Base-by-base conservation (phyloP, 495 filamentous ascomycete species). In the Aspergillus cavernicola region DNA sequence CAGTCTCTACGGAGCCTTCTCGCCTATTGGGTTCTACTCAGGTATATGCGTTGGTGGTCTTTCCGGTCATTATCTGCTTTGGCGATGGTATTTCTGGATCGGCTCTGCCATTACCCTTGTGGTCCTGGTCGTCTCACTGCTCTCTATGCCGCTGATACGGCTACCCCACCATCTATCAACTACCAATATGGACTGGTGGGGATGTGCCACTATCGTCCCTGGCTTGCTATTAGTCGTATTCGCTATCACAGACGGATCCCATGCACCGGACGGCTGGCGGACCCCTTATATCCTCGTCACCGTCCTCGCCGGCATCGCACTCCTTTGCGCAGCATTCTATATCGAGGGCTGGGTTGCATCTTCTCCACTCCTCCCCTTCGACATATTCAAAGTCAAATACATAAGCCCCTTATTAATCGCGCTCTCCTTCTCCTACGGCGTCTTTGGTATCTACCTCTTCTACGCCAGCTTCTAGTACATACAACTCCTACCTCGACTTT, bases 401-500 rank as follows among this genome's bases (percentile, higher is more conserved):
- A 50, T 55, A 37, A 44, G 28, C n/a, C 42, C 53, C 4, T 38
- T 55, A 0, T 50, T 50, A 19, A 18, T 55, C 0, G 38, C 53
- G 11, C 38, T 55, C 5, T 33, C 40, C 6, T 55, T 55, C 16
- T 16, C 26, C 0, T 55, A 50, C 31, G 53, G 53, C 9, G 38
- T 55, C 2, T 55, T 55, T 15, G 53, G 53, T 6, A 43, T 55
- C 5, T 55, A 55, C 28, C 38, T 55, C 3, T 55, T 55, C 37
- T 55, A 55, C 19, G 53, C 53, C 18, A 55, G 45, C 28, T 55
- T 55, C 29, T 55, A 55, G 53, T 55, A 44, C 8, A 45, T 41
- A 9, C 13, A 23, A 2, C 33, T 15, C 8, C 13, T 38, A 23
- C 43, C 3, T n/a, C 12, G 3, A 11, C 12, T 2, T 16, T 0